Conservation (phyloP, 441 rosid species). For the Aleurites moluccanus region DNA sequence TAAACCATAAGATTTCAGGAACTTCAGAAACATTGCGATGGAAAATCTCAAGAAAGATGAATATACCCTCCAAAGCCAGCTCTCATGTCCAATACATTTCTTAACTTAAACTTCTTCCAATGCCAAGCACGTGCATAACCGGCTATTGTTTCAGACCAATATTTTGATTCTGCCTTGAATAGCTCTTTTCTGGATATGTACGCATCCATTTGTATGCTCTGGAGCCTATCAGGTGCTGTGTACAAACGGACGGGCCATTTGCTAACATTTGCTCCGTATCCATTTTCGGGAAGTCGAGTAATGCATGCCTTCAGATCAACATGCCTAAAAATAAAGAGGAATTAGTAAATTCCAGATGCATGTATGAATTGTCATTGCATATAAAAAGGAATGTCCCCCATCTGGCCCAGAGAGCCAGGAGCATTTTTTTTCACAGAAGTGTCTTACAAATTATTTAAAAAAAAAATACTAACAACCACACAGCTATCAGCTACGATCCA, state of each 20-base stretch:
- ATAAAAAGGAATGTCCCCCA: not conserved
- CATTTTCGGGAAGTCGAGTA: constrained; percentile 76
- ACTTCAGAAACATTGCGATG: not conserved
- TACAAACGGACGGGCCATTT: constrained; percentile 86
- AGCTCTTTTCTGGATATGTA: constrained; percentile 89
- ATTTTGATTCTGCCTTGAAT: constrained; percentile 83
- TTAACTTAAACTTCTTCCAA: constrained; percentile 74
- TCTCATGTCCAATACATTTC: constrained; percentile 98
- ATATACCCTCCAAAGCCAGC: constrained; percentile 96
- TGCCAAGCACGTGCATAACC: constrained; percentile 70
- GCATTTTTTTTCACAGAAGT: not conserved
- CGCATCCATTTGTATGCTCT: constrained; percentile 81
- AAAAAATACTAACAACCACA: not conserved
- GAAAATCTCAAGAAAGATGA: constrained; percentile 18
- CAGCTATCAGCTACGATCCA: not conserved
- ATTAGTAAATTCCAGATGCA: constrained; percentile 10
- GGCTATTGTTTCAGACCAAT: constrained; percentile 77
- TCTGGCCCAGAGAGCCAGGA: not conserved
- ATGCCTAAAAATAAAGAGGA: constrained; percentile 54
- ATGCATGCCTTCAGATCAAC: constrained; percentile 89
- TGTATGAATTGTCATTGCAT: not conserved
- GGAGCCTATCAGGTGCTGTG: constrained; percentile 91
- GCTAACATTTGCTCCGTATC: constrained; percentile 71
- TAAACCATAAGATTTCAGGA: constrained; percentile 16
- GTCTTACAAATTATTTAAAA: not conserved